Conservation (phyloP, 106 monocot species). For the Dendrobium officinale region DNA sequence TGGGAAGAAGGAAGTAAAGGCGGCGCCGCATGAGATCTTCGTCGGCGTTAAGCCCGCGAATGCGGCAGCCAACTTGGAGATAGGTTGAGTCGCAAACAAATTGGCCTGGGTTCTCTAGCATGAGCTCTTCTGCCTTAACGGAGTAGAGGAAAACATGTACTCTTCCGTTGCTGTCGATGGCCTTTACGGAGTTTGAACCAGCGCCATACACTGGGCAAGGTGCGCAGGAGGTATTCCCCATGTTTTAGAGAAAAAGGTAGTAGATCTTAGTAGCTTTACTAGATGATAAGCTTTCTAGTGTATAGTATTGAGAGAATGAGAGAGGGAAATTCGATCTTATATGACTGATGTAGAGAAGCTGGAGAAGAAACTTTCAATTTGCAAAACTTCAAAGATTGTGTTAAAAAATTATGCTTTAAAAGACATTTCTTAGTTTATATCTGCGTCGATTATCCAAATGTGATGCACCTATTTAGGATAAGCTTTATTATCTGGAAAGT, state of each 20-base stretch:
- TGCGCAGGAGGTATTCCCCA: conserved; percentile 30
- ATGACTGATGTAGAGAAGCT: too few relatives aligned
- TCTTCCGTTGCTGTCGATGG: conserved; percentile 29
- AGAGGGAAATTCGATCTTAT: too few relatives aligned
- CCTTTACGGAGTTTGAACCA: conserved; percentile 13
- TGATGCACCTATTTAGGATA: too few relatives aligned
- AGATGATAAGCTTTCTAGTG: too few relatives aligned
- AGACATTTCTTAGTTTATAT: background rate
- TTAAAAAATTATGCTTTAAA: background rate
- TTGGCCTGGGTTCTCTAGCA: conserved; percentile 33
- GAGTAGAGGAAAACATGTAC: conserved; percentile 17
- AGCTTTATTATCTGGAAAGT: background rate
- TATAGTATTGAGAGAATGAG: too few relatives aligned
- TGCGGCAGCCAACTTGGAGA: conserved; percentile 46
- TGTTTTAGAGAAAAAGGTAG: background rate
- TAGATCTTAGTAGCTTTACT: too few relatives aligned
- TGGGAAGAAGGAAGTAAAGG: conserved; percentile 65
- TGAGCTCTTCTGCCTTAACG: conserved; percentile 34
- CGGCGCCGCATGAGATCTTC: conserved; percentile 28
- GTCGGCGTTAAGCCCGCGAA: conserved; percentile 39
- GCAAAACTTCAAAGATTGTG: background rate
- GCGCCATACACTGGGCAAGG: background rate
- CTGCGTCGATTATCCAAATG: too few relatives aligned
- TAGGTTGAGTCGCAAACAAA: conserved; percentile 52
- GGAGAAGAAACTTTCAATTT: too few relatives aligned